Evolutionary conservation across 2,329 filamentous ascomycete species (phyloP).

Genomic region (Akanthomyces uredinophilus): DNA sequence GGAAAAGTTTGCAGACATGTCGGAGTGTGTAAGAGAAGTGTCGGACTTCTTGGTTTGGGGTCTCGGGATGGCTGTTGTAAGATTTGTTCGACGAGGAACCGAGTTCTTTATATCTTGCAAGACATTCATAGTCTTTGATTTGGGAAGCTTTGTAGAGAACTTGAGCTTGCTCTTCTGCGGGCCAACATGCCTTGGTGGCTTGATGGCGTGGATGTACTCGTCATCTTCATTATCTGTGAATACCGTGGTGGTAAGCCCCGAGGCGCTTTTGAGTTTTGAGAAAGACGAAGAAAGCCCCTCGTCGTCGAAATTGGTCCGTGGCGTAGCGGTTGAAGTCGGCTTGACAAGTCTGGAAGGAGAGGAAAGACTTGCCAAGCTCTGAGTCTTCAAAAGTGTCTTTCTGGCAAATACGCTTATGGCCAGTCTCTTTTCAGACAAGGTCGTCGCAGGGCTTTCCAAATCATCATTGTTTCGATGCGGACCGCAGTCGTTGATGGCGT

Average conservation of each 20-base stretch:
- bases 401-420: slow-evolving; percentile 2
- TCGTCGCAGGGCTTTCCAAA: not conserved
- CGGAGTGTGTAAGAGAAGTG: not conserved
- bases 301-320: not conserved
- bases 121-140: slow-evolving; percentile 40
- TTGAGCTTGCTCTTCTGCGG: slow-evolving; percentile 1
- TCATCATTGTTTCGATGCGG: not conserved
- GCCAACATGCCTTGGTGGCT: not conserved
- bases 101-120: slow-evolving; percentile 42
- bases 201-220: not conserved
- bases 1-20: not conserved
- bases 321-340: not conserved
- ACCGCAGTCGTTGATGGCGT: slow-evolving; percentile 31
- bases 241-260: not conserved
- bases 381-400: slow-evolving; percentile 6
- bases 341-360: not conserved
- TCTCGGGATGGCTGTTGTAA: not conserved
- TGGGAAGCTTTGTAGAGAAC: slow-evolving; percentile 30
- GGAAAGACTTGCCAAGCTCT: slow-evolving; percentile 2
- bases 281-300: not conserved
- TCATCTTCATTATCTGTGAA: slow-evolving; percentile 5
- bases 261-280: slow-evolving; percentile 4
- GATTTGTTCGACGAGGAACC: slow-evolving; percentile 30
- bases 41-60: not conserved
- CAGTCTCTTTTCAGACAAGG: not conserved